These are phyloP conservation scores for Oidiodendron maius DNA, from an alignment of 495 filamentous ascomycete species.

Conservation along the genomic window DNA sequence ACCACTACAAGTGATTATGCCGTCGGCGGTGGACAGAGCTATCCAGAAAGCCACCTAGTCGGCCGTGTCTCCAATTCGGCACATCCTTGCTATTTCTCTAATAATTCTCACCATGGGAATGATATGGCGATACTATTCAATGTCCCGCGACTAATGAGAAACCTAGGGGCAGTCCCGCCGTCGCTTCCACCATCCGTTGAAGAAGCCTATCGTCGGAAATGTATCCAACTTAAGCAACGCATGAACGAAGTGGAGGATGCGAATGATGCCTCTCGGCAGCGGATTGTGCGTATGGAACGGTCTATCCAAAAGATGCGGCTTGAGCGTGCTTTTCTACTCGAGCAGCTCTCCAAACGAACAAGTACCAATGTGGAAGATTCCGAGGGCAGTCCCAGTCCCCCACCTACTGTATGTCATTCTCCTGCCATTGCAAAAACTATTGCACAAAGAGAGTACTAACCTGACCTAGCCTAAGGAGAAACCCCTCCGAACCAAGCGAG, in stretches of 20 bases:
- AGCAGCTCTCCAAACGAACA: slow-evolving; percentile 79
- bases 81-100: no score
- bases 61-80: no score
- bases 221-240: slow-evolving; percentile 87
- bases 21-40: no score
- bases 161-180: slow-evolving; percentile 34
- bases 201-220: slow-evolving; percentile 93
- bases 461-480: slow-evolving; percentile 75
- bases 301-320: slow-evolving; percentile 87
- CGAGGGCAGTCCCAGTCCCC: slow-evolving; percentile 65
- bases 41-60: no score
- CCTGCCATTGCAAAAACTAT: neutral
- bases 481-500: slow-evolving; percentile 81
- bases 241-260: slow-evolving; percentile 84
- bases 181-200: slow-evolving; percentile 90
- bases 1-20: no score
- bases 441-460: neutral
- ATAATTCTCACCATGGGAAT: no score
- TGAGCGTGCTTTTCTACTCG: slow-evolving; percentile 82
- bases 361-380: slow-evolving; percentile 73
- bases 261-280: slow-evolving; percentile 73
- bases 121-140: no score
- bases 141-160: slow-evolving; percentile 4
- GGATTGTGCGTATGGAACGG: slow-evolving; percentile 72
- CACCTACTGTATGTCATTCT: slow-evolving; percentile 52